Evolutionary conservation across 306 rosid genomes (phyloP), one percentile per base, ranked within the genome.

Genomic region (Prunus fruticosa): DNA sequence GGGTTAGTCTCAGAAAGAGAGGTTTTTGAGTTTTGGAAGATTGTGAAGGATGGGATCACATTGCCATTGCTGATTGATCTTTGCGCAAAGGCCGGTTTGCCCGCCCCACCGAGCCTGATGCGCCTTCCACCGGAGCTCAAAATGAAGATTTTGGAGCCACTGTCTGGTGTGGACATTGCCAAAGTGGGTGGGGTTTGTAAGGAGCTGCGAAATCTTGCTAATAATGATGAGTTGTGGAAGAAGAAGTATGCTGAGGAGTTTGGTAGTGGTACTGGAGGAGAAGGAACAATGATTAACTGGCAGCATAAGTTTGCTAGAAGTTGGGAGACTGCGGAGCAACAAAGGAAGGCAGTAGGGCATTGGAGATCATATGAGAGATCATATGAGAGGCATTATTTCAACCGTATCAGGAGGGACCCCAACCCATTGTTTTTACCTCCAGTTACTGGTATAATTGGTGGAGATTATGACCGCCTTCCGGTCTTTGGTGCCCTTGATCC

Each of bases 61-160:
- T 80, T 86, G 75, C 98, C 98, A 11, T 84, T 94, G 22, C 67
- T 90, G 64, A 94, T 90, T 72, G 95, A 94, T 78, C 84, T 94
- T 15, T 92, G 96, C 71, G 89, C 83, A 32, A 82, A 81, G 81
- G 82, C 91, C 28, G 89, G 93, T 22, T 73, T 94, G 61, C 82
- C 64, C 1, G 72, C 86, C 34, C 98, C 98, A 0, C 85, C 97
- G 0, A 85, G 95, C 74, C 84, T 94, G 19, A 84, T 87, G 91
- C 80, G 89, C 8, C 92, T 94, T 14, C 96, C 96, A 0, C 75
- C 80, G 27, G 98, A 91, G 11, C 85, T 94, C 46, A 89, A 91
- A 78, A 65, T 81, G 62, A 75, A 86, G 88, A 83, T 94, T 65
- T 84, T 94, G 56, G 95, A 90, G 79, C 54, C 60, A 66, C 90